These are phyloP conservation scores for Penicillium psychrofluorescens DNA, from an alignment of 495 filamentous ascomycete species.

Conservation along the genomic window DNA sequence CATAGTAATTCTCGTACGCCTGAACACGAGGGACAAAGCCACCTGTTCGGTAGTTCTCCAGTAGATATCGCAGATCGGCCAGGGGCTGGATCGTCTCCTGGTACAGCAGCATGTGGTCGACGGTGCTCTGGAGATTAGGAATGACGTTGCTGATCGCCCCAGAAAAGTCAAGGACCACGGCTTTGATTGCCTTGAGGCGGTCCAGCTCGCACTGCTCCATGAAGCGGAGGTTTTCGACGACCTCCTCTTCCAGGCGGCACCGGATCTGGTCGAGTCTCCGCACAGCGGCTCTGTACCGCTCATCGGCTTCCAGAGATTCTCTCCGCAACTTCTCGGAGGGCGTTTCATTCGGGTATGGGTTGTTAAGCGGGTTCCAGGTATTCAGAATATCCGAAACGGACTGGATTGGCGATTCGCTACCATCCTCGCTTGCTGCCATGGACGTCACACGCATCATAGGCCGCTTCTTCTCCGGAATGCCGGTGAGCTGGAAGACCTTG, in stretches of 20 bases:
- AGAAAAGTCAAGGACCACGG: slow-evolving; percentile 94
- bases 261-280: slow-evolving; percentile 81
- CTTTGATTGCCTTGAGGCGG: slow-evolving; percentile 93
- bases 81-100: slow-evolving; percentile 95
- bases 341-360: slow-evolving; percentile 84
- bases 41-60: slow-evolving; percentile 97
- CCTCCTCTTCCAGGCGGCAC: slow-evolving; percentile 90
- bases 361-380: slow-evolving; percentile 87
- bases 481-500: slow-evolving; percentile 80
- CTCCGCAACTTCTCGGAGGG: slow-evolving; percentile 77
- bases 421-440: slow-evolving; percentile 47
- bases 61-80: slow-evolving; percentile 85
- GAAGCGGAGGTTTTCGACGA: slow-evolving; percentile 85
- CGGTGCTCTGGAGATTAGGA: slow-evolving; percentile 85
- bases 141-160: slow-evolving; percentile 98
- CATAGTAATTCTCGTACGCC: slow-evolving; percentile 98
- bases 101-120: slow-evolving; percentile 98
- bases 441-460: slow-evolving; percentile 65
- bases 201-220: slow-evolving; percentile 98
- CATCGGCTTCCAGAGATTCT: slow-evolving; percentile 86
- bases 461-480: slow-evolving; percentile 81
- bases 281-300: slow-evolving; percentile 82
- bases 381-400: slow-evolving; percentile 81
- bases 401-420: slow-evolving; percentile 64
- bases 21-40: slow-evolving; percentile 87